Percentiles rank a stretch among this genome's conserved stretches.
These are phyloP conservation scores for Sabuloglossum arenarium DNA, from an alignment of 495 filamentous ascomycete species.

Conservation along the genomic window DNA sequence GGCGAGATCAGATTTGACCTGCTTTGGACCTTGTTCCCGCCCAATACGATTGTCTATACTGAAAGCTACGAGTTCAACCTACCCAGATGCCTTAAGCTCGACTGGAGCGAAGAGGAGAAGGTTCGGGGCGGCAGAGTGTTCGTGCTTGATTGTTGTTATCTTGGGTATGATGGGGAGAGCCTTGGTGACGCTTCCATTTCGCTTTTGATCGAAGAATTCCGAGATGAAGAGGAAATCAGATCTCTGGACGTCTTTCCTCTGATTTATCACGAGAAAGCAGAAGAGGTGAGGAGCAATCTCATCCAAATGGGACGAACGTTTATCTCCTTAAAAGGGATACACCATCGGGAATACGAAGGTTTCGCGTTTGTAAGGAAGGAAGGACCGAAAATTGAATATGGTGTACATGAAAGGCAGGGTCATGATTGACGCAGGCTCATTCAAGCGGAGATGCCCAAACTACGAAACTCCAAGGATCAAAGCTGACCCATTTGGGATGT, in stretches of 20 bases:
- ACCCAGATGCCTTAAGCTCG: constrained; percentile 6
- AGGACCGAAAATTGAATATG: neutral
- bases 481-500: neutral
- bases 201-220: neutral
- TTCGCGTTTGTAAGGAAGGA: neutral
- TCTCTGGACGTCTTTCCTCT: neutral
- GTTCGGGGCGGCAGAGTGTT: neutral
- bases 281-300: constrained; percentile 7
- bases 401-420: neutral
- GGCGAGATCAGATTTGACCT: constrained; percentile 60
- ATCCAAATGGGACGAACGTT: constrained; percentile 1
- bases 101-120: neutral
- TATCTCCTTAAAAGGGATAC: neutral
- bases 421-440: neutral
- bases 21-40: constrained; percentile 77
- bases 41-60: constrained; percentile 65
- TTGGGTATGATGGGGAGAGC: constrained; percentile 1
- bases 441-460: neutral
- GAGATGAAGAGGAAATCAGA: neutral
- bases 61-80: neutral
- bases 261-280: neutral
- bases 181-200: neutral
- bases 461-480: neutral
- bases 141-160: constrained; percentile 3
- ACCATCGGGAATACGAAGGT: neutral